Base-by-base conservation (phyloP, 164 flowering plant species). In the Nelumbo lutea region DNA sequence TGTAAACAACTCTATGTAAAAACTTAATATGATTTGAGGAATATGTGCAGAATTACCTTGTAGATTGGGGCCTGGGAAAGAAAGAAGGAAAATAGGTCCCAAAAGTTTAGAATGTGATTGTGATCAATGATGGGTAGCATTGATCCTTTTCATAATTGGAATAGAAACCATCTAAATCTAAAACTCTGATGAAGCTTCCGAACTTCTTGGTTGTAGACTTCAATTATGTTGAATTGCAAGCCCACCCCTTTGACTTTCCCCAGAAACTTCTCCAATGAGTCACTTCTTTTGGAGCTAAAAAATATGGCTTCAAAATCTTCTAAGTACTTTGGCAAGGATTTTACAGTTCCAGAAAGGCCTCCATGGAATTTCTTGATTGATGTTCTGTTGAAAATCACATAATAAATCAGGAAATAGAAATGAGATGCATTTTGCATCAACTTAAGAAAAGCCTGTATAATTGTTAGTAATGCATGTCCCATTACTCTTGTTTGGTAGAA, bases 351-450 rank as follows among this genome's bases (percentile, higher is more conserved):
- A 53, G 86, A 92, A 64, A 95, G 96, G 70, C 79, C 84, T 72
- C 78, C 76, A 80, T 90, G 98, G 72, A 80, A 95, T 69, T 91
- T 90, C 82, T 84, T 87, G 73, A 94, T 90, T 77, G 91, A 94
- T 46, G 97, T 90, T 86, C 98, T 93, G 94, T 50, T 71, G 71
- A 76, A 71, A 73, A 70, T 59, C 63, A 61, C 64, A 10, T 67
- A 44, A 46, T 9, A 67, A 62, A 42, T 61, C 52, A 74, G 42
- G 4, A 69, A 67, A 52, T 51, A 53, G 13, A 10, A 61, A 39
- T 53, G 45, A 44, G 39, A 66, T 50, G 15, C 55, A 57, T 27
- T 27, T 27, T 27, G 10, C 47, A 41, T n/a, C 6, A 55, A 15
- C 14, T 2, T 55, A 14, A 4, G 3, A 9, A 55, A 55, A 55